Conservation (phyloP, 208 protist genomes). For the Borovskyia barvae region DNA sequence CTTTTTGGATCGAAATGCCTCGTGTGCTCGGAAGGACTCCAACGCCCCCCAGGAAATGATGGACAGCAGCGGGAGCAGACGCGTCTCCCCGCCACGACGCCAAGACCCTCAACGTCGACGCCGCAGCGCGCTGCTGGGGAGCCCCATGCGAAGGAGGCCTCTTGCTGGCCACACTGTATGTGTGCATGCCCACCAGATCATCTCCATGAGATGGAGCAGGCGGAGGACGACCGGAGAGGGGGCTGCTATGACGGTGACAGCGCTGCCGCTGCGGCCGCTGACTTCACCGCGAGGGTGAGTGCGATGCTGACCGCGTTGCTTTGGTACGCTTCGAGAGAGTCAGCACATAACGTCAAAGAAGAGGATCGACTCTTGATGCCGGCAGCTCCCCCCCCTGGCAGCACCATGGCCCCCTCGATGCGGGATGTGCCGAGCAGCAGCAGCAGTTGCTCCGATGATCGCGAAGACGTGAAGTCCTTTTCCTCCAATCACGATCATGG, state of each 20-base stretch:
- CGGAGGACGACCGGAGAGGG: neutral
- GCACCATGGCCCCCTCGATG: too few relatives aligned
- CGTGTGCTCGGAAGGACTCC: conserved; percentile 26
- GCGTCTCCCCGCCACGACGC: neutral
- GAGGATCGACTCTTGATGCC: neutral
- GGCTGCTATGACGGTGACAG: neutral
- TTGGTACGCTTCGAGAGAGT: neutral
- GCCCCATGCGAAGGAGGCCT: neutral
- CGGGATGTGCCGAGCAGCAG: too few relatives aligned
- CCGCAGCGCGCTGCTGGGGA: neutral
- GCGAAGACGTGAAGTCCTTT: too few relatives aligned
- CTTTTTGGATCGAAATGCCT: conserved; percentile 51
- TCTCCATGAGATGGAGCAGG: conserved; percentile 2
- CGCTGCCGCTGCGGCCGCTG: neutral
- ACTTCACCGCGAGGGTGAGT: conserved; percentile 2
- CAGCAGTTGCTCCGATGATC: too few relatives aligned
- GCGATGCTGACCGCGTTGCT: conserved; percentile 20
- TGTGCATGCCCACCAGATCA: conserved; percentile 35
- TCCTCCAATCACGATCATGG: too few relatives aligned
- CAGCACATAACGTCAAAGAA: neutral
- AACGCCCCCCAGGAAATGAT: neutral
- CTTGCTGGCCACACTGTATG: conserved; percentile 33
- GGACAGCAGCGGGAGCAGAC: neutral
- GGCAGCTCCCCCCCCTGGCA: neutral
- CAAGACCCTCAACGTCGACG: neutral